These are phyloP conservation scores for Diaporthe sp. DNA, from an alignment of 2,329 filamentous ascomycete genomes.

Conservation along the genomic window DNA sequence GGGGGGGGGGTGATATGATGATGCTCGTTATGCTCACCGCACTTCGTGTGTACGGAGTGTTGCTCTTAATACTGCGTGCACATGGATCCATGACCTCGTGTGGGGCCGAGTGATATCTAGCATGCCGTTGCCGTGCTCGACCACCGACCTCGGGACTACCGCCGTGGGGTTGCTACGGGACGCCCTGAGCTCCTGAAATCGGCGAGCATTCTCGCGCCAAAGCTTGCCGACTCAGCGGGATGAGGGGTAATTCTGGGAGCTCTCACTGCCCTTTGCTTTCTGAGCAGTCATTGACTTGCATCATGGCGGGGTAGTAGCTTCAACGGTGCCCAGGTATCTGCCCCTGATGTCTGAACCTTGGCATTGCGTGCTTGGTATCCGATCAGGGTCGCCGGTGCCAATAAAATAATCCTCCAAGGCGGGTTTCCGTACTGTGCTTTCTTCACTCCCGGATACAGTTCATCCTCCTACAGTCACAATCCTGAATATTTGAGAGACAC, in stretches of 20 bases:
- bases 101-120: background rate
- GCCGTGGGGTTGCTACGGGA: background rate
- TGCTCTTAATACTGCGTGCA: too few species aligned
- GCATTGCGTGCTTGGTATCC: constrained; percentile 31
- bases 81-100: background rate
- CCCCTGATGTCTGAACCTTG: background rate
- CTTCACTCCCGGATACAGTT: background rate
- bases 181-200: background rate
- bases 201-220: background rate
- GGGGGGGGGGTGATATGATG: background rate
- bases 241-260: constrained; percentile 1
- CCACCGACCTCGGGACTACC: background rate
- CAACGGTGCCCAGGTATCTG: constrained; percentile 6
- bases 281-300: constrained; percentile 13
- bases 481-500: background rate
- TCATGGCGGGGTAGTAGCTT: constrained; percentile 19
- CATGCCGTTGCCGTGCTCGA: background rate
- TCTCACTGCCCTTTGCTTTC: constrained; percentile 7
- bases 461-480: background rate
- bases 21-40: background rate
- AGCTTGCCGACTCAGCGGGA: constrained; percentile 6
- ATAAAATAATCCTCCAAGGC: background rate
- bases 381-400: constrained; percentile 13
- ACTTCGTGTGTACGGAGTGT: too few species aligned
- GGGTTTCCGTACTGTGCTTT: constrained; percentile 5